Percentiles rank a stretch among this genome's conserved stretches.
Conservation (phyloP, 257 asterid genomes). For the Plantago major region DNA sequence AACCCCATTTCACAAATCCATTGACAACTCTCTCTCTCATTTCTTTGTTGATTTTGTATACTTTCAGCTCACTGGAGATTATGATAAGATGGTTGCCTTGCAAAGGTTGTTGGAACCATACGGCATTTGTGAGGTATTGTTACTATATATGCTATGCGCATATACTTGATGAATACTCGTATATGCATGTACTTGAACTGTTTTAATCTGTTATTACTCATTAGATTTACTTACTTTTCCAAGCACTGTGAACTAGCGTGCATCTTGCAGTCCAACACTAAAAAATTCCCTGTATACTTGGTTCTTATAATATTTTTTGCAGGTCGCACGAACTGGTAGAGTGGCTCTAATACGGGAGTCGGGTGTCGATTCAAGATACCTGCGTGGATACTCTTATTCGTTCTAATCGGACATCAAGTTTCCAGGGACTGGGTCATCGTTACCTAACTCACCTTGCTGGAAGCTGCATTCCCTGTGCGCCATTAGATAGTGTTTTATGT, state of each 20-base stretch:
- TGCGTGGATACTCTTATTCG: constrained; percentile 83
- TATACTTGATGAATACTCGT: background rate
- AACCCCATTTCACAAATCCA: no score
- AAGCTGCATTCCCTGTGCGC: background rate
- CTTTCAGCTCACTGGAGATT: constrained; percentile 82
- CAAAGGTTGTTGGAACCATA: constrained; percentile 90
- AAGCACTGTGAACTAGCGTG: no score
- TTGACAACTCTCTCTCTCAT: background rate
- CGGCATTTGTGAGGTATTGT: constrained; percentile 94
- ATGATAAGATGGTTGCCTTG: constrained; percentile 92
- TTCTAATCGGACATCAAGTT: constrained; percentile 21
- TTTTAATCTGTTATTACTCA: no score
- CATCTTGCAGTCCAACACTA: constrained; percentile 1
- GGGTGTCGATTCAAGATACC: constrained; percentile 81
- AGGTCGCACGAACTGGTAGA: constrained; percentile 96
- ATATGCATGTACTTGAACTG: no score
- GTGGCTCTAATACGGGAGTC: constrained; percentile 78
- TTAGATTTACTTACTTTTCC: no score
- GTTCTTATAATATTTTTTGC: constrained; percentile 12
- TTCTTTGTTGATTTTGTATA: constrained; percentile 5
- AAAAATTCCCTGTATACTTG: background rate
- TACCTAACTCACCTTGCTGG: background rate
- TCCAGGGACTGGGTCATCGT: background rate
- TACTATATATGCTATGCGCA: background rate
- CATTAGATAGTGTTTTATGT: background rate